Conservation (phyloP, 306 rosid species). For the Glycine tomentella region DNA sequence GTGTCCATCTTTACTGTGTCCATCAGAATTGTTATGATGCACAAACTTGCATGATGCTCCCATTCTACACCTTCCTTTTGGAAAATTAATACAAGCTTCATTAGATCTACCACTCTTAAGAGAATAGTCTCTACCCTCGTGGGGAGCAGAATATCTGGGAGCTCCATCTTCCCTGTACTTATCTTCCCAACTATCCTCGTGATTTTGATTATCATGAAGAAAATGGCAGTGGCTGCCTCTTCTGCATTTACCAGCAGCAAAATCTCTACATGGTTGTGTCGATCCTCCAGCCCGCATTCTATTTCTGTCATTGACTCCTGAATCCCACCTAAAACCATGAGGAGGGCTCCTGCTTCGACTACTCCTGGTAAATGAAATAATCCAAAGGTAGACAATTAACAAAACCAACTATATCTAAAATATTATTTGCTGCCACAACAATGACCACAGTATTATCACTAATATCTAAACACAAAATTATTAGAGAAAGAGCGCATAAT, state of each 20-base stretch:
- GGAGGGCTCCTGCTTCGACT: conserved; percentile 60
- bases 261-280: conserved; percentile 78
- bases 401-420: conserved; percentile 43
- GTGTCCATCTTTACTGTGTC: too few species aligned
- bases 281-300: conserved; percentile 70
- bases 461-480: conserved; percentile 21
- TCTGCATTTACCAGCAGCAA: conserved; percentile 85
- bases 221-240: conserved; percentile 81
- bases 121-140: conserved; percentile 66
- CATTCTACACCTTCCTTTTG: conserved; percentile 84
- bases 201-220: conserved; percentile 69
- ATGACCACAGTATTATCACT: conserved; percentile 2
- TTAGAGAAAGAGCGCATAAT: conserved; percentile 8
- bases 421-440: conserved; percentile 20
- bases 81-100: conserved; percentile 64
- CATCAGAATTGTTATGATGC: conserved; percentile 76
- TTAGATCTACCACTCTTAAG: conserved; percentile 69
- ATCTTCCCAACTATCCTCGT: conserved; percentile 79
- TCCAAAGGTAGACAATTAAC: conserved; percentile 46
- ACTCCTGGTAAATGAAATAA: conserved; percentile 51
- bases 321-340: conserved; percentile 71
- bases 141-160: conserved; percentile 62
- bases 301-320: conserved; percentile 71
- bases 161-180: conserved; percentile 74
- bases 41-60: conserved; percentile 83